Base-by-base conservation (phyloP, 331 rosid species). In the Rhamnella rubrinervis region DNA sequence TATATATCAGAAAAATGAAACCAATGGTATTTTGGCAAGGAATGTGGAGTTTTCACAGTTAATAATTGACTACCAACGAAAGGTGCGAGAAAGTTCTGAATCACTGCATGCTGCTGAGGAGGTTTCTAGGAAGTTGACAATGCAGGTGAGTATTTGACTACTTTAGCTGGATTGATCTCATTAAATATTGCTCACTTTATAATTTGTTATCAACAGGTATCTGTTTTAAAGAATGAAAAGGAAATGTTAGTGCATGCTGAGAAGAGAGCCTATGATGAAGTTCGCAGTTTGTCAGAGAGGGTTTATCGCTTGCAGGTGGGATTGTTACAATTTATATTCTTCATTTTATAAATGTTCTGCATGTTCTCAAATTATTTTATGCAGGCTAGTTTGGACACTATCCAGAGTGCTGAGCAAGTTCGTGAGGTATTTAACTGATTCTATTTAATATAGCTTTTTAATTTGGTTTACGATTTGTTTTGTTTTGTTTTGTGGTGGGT, bases 11-110 rank as follows among this genome's bases (percentile, higher is more conserved):
- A 89, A 87, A 85, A 78, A 66, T 16, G 97, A 95, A 86, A 67
- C 78, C 49, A 85, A 86, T 62, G 86, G 91, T 47, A 59, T 89
- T 70, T 68, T 91, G 61, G 85, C 85, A 39, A 89, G 98, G 75
- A 95, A 95, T 74, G 85, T 91, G 63, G 97, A 91, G 71, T 95
- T 95, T 66, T 87, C 98, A 50, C 97, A 89, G 77, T 74, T 89
- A 72, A 65, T 95, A 71, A 81, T 91, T 55, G 92, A 91, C 72
- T 89, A 91, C 82, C 98, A 95, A 76, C 74, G 83, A 41, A 95
- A 89, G 78, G 67, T 89, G 68, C 96, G 97, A 47, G 95, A 91
- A 79, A 83, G 82, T 81, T 85, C 96, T 8, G 97, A 89, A 77
- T 84, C 90, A 8, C 19, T 89, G 76, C 88, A 71, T 70, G 86